Conservation (phyloP, 208 protist genomes). For the Acanthamoeba triangularis region DNA sequence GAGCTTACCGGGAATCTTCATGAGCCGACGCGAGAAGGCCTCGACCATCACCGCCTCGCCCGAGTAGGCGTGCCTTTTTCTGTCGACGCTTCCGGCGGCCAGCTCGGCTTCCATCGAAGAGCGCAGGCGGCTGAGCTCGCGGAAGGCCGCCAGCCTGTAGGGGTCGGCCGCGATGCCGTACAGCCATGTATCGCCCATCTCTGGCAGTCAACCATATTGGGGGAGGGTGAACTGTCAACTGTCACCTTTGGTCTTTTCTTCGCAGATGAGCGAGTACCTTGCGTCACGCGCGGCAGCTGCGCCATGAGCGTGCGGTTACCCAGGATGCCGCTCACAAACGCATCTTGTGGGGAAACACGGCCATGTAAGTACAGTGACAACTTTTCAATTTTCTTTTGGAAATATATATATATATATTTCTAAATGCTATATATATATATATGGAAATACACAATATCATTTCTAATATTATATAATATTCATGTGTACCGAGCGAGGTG, state of each 20-base stretch:
- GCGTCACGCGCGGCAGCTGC: background rate
- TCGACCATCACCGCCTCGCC: background rate
- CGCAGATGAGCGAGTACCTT: background rate
- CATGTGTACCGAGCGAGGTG: background rate
- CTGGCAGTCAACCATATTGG: background rate
- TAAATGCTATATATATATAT: too few relatives aligned
- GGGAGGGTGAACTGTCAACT: background rate
- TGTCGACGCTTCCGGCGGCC: background rate
- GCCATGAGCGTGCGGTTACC: background rate
- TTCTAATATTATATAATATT: too few relatives aligned
- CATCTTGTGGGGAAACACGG: background rate
- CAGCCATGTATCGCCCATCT: slow-evolving; percentile 41
- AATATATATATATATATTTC: too few relatives aligned
- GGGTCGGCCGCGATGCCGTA: slow-evolving; percentile 25
- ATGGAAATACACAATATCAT: too few relatives aligned
- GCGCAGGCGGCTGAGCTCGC: slow-evolving; percentile 6
- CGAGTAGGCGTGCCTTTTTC: too few relatives aligned
- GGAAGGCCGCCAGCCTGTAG: background rate
- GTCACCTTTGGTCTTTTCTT: background rate
- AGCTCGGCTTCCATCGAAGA: background rate
- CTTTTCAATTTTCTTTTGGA: too few relatives aligned
- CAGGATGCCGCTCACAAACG: background rate
- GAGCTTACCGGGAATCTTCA: background rate
- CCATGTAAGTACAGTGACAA: too few relatives aligned
- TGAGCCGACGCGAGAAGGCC: background rate